Conservation (phyloP, 441 rosid species). For the Jatropha podagrica region DNA sequence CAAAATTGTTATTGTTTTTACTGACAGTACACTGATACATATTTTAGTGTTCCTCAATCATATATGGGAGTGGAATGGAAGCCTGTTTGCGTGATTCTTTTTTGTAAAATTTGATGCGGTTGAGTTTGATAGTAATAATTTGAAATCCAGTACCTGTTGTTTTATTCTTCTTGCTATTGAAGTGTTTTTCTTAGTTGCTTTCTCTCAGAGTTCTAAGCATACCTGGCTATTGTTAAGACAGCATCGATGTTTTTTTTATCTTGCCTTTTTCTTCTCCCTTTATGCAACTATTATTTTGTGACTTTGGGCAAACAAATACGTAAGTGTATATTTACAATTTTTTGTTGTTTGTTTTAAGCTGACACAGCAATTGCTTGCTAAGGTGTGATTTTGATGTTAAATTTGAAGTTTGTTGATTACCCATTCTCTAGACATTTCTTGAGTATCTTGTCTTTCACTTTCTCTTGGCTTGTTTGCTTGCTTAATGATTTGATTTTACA, state of each 20-base stretch:
- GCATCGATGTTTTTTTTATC: not conserved
- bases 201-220: not conserved
- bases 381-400: no score
- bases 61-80: not conserved
- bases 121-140: not conserved
- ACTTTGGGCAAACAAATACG: not conserved
- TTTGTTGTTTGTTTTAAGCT: not conserved
- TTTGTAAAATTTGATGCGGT: not conserved
- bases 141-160: not conserved
- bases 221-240: not conserved
- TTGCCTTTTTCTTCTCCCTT: not conserved
- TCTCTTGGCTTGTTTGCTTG: slow-evolving; percentile 7
- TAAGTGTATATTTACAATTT: not conserved
- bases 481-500: slow-evolving; percentile 25
- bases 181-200: not conserved
- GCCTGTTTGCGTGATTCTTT: not conserved
- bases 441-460: not conserved
- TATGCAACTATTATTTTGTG: not conserved
- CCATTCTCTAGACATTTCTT: not conserved
- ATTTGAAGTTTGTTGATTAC: not conserved
- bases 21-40: not conserved
- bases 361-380: no score
- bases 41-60: not conserved
- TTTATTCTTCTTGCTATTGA: not conserved
- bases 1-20: not conserved